phyloP scores from a whole-genome alignment of 345 rosid species.

The Euphorbia pulcherrima region DNA sequence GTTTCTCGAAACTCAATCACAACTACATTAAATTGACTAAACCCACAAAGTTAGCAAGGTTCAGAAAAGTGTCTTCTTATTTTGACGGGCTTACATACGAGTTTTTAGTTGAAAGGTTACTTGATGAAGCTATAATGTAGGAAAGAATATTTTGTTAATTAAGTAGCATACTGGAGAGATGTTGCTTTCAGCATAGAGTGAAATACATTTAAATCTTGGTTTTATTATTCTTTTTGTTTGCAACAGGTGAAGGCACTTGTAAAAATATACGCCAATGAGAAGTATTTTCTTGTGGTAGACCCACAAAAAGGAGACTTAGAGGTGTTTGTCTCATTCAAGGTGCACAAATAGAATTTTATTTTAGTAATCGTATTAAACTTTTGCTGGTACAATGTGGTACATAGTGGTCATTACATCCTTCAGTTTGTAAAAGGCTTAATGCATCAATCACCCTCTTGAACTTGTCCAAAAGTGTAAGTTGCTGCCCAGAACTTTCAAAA shows the following conservation, averaged over 20 bases:
- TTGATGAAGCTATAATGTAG: background rate
- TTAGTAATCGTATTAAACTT: too few species aligned
- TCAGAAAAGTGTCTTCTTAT: background rate
- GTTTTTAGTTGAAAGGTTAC: background rate
- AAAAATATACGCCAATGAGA: slow-evolving; percentile 56
- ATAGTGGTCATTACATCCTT: too few species aligned
- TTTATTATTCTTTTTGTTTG: background rate
- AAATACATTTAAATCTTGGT: background rate
- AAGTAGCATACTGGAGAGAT: background rate
- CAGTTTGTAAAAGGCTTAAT: too few species aligned
- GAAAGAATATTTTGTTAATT: background rate
- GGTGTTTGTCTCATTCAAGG: slow-evolving; percentile 75
- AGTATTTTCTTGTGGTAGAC: slow-evolving; percentile 57
- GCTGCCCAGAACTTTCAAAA: too few species aligned
- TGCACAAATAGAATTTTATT: too few species aligned
- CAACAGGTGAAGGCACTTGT: slow-evolving; percentile 56
- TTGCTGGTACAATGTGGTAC: too few species aligned
- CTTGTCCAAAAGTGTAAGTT: too few species aligned
- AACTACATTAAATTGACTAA: background rate
- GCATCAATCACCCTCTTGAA: too few species aligned
- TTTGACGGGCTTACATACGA: background rate
- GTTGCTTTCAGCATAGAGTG: background rate
- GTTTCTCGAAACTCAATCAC: background rate
- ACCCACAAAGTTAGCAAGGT: background rate
- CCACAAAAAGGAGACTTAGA: slow-evolving; percentile 39